These are phyloP conservation scores for Metschnikowia vanudenii DNA, from an alignment of 805 yeast genomes.

Conservation along the genomic window DNA sequence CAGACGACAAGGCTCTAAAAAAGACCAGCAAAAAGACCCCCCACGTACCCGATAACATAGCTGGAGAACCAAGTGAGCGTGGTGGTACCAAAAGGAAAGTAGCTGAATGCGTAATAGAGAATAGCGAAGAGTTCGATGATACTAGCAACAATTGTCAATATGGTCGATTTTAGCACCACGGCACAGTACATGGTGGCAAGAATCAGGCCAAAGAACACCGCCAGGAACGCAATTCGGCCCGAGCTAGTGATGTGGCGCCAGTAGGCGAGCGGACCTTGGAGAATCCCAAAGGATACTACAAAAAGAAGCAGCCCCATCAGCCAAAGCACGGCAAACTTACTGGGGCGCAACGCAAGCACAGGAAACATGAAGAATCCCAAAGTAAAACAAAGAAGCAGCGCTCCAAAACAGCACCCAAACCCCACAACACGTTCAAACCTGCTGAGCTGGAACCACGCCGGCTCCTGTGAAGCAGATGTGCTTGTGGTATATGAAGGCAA, in stretches of 20 bases:
- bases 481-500: conserved; percentile 64
- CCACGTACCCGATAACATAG: conserved; percentile 42
- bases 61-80: conserved; percentile 54
- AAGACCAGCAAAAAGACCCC: conserved; percentile 48
- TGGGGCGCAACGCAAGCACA: conserved; percentile 81
- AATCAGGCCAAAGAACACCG: conserved; percentile 79
- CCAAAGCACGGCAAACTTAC: conserved; percentile 90
- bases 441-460: conserved; percentile 72
- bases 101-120: conserved; percentile 85
- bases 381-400: conserved; percentile 77
- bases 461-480: conserved; percentile 50
- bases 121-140: conserved; percentile 80
- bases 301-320: conserved; percentile 86
- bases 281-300: conserved; percentile 82
- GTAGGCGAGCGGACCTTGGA: conserved; percentile 91
- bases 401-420: conserved; percentile 72
- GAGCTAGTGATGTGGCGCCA: conserved; percentile 68
- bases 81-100: conserved; percentile 93
- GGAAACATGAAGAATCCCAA: conserved; percentile 85
- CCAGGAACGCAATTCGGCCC: conserved; percentile 75
- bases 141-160: conserved; percentile 75
- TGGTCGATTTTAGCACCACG: conserved; percentile 60
- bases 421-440: conserved; percentile 78
- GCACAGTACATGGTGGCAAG: conserved; percentile 76
- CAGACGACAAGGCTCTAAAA: conserved; percentile 8